Percentiles rank a stretch among this genome's conserved stretches.
phyloP scores from a whole-genome alignment of 371 early-diverging fungal species.

The Chytridium lagenaria region DNA sequence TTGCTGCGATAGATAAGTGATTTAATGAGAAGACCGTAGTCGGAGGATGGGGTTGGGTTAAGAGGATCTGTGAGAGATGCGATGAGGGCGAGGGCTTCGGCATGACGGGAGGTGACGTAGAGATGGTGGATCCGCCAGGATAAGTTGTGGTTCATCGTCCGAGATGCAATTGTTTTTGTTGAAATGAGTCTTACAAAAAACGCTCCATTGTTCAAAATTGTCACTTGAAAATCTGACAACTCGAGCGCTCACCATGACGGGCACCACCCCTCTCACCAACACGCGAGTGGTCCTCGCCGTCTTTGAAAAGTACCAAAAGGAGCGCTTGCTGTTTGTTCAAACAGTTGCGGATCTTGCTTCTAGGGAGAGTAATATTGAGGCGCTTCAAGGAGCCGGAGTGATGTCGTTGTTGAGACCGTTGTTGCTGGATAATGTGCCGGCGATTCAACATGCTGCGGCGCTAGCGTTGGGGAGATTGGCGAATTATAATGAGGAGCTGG shows the following conservation, averaged over 20 bases:
- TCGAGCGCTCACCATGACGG: too few relatives aligned
- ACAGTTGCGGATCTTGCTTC: conserved; percentile 63
- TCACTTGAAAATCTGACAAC: not conserved
- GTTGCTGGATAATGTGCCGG: conserved; percentile 58
- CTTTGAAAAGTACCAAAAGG: conserved; percentile 63
- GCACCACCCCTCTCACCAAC: conserved; percentile 46
- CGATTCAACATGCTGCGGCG: conserved; percentile 65
- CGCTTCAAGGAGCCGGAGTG: conserved; percentile 56
- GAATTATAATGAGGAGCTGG: conserved; percentile 59
- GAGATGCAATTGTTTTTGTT: not conserved
- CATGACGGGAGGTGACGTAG: conserved; percentile 1
- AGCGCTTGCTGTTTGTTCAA: conserved; percentile 61
- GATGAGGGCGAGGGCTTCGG: not conserved
- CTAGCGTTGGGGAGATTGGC: conserved; percentile 62
- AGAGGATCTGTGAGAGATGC: not conserved
- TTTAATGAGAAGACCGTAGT: conserved; percentile 2
- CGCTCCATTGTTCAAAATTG: too few relatives aligned
- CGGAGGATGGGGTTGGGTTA: not conserved
- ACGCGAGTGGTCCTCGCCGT: conserved; percentile 51
- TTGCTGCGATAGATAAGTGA: not conserved
- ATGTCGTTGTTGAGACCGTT: conserved; percentile 60
- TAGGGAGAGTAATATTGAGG: conserved; percentile 61
- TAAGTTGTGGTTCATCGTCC: not conserved
- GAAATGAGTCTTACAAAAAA: not conserved
- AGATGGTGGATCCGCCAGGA: conserved; percentile 7